phyloP scores from a whole-genome alignment of 78 protist species.

The Tieghemostelium lacteum region DNA sequence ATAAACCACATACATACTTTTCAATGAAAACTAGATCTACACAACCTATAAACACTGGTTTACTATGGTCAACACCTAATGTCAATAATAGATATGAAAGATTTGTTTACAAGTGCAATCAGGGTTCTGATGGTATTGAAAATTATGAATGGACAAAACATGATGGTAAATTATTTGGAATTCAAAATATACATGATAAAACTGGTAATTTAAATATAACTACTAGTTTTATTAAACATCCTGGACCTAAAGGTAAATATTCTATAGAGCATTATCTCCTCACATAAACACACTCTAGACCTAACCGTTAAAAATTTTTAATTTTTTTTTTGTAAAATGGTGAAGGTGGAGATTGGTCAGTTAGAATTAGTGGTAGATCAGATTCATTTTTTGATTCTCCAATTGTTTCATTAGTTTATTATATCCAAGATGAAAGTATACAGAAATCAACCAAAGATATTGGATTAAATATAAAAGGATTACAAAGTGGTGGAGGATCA shows the following conservation, averaged over 20 bases:
- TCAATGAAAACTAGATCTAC: conserved; percentile 62
- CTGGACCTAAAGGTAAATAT: conserved; percentile 23
- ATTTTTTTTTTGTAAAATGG: neutral
- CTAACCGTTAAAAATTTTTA: too few relatives aligned
- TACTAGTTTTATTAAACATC: conserved; percentile 53
- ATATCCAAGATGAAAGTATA: conserved; percentile 57
- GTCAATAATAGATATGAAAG: conserved; percentile 6
- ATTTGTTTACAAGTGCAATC: neutral
- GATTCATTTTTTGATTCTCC: neutral
- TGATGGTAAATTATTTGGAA: conserved; percentile 77
- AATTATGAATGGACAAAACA: conserved; percentile 61
- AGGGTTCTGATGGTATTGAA: conserved; percentile 28
- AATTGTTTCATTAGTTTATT: conserved; percentile 26
- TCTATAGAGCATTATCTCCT: neutral
- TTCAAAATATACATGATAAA: conserved; percentile 56
- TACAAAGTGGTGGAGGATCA: neutral
- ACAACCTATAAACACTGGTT: conserved; percentile 47
- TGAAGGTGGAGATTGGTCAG: conserved; percentile 53
- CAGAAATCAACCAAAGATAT: neutral
- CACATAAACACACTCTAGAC: too few relatives aligned
- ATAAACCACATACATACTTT: conserved; percentile 70
- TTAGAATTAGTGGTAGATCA: conserved; percentile 37
- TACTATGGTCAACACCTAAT: conserved; percentile 71
- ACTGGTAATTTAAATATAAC: conserved; percentile 35
- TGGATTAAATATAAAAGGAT: neutral